Conservation (phyloP, 306 rosid genomes). For the Casuarina equisetifolia region DNA sequence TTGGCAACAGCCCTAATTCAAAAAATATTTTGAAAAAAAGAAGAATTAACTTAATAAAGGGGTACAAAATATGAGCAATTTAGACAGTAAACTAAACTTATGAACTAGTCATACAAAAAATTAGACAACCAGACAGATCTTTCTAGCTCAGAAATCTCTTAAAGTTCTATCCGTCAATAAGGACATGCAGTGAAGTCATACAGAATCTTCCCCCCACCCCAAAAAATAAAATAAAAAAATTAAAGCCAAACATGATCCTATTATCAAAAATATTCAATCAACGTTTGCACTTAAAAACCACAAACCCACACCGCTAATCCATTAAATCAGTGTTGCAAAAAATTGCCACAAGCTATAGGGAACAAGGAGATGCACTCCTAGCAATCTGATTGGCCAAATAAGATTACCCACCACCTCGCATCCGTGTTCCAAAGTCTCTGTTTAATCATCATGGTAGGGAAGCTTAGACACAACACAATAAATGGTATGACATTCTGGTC, state of each 20-base stretch:
- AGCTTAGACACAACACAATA: neutral
- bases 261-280: neutral
- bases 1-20: conserved; percentile 80
- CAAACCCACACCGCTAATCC: neutral
- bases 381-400: neutral
- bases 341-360: neutral
- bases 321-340: neutral
- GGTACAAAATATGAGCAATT: neutral
- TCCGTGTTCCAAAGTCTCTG: neutral
- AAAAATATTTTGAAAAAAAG: conserved; percentile 20
- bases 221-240: neutral
- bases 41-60: conserved; percentile 13
- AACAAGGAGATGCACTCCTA: neutral
- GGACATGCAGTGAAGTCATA: too few relatives aligned
- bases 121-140: neutral
- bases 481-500: neutral
- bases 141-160: neutral
- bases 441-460: neutral
- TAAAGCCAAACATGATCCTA: conserved; percentile 2
- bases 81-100: neutral
- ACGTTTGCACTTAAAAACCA: conserved; percentile 1
- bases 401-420: neutral
- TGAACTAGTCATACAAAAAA: neutral
- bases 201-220: neutral
- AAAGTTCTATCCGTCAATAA: too few relatives aligned